These are phyloP conservation scores for Plicaturopsis crispa DNA, from an alignment of 768 basidiomycete species.

Conservation along the genomic window DNA sequence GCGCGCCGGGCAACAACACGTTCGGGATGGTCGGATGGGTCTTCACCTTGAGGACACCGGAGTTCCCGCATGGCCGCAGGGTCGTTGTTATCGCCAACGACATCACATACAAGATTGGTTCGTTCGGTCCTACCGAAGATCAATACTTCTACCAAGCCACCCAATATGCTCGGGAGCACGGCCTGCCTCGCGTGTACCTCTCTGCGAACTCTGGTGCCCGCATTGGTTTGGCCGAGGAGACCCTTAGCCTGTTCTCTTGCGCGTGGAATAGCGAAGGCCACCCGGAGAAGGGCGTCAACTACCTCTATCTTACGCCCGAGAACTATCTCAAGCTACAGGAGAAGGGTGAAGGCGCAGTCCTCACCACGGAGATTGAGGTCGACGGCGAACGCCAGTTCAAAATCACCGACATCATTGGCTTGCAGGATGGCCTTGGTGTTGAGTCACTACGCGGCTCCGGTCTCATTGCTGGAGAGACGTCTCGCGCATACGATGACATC, in stretches of 20 bases:
- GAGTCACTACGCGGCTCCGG: conserved; percentile 95
- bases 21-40: conserved; percentile 99
- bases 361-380: conserved; percentile 78
- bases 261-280: conserved; percentile 79
- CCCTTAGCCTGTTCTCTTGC: conserved; percentile 77
- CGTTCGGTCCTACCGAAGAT: conserved; percentile 94
- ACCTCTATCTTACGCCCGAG: conserved; percentile 92
- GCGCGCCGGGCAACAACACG: conserved; percentile 88
- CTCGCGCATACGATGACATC: conserved; percentile 97
- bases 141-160: conserved; percentile 95
- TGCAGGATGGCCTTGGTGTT: conserved; percentile 96
- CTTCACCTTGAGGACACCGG: conserved; percentile 86
- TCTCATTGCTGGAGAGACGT: conserved; percentile 97
- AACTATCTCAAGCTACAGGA: conserved; percentile 85
- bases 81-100: conserved; percentile 94
- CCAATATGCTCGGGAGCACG: conserved; percentile 82
- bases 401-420: conserved; percentile 93
- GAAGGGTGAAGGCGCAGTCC: conserved; percentile 72
- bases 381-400: conserved; percentile 85
- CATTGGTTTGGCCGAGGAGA: conserved; percentile 92
- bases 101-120: conserved; percentile 97
- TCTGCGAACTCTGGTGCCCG: conserved; percentile 99
- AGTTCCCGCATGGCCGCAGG: conserved; percentile 83
- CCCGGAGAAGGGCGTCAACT: conserved; percentile 94
- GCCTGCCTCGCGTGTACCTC: conserved; percentile 92